phyloP scores from a whole-genome alignment of 2,329 filamentous ascomycete genomes.

The Tolypocladium ovalisporum region DNA sequence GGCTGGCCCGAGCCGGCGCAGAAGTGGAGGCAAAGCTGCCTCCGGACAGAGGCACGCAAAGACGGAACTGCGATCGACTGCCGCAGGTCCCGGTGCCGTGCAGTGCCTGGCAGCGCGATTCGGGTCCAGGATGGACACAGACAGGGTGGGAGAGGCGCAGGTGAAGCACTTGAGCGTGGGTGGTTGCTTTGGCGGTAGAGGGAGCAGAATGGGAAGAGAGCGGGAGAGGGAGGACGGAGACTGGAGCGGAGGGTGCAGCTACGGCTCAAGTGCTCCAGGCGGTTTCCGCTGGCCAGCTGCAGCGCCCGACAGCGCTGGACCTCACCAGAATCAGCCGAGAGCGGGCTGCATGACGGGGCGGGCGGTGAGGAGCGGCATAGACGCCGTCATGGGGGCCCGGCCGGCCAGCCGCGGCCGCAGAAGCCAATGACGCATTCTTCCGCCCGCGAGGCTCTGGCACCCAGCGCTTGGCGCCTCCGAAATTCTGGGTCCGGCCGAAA shows the following conservation, averaged over 20 bases:
- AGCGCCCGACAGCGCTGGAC: slow-evolving; percentile 4
- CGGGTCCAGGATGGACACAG: background rate
- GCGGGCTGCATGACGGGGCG: slow-evolving; percentile 19
- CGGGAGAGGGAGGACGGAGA: background rate
- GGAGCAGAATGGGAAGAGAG: background rate
- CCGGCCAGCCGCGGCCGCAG: slow-evolving; percentile 8
- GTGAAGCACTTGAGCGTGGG: background rate
- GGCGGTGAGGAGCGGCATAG: slow-evolving; percentile 22
- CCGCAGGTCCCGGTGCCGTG: background rate
- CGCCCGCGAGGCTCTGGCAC: slow-evolving; percentile 11
- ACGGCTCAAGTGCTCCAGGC: background rate
- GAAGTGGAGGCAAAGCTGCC: background rate
- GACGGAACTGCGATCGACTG: background rate
- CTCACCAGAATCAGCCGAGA: background rate
- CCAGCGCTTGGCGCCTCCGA: background rate
- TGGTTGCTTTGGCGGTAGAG: background rate
- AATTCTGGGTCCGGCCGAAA: background rate
- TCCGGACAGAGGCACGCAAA: background rate
- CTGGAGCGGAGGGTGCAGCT: background rate
- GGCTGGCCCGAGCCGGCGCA: background rate
- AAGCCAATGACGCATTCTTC: slow-evolving; percentile 21
- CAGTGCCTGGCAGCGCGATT: background rate
- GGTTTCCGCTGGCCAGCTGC: slow-evolving; percentile 5
- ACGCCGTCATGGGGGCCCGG: slow-evolving; percentile 9
- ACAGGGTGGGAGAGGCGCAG: background rate